Evolutionary conservation across 805 yeast species (phyloP), one percentile per base, ranked within the genome.

Genomic region (Myxozyma mucilagina): DNA sequence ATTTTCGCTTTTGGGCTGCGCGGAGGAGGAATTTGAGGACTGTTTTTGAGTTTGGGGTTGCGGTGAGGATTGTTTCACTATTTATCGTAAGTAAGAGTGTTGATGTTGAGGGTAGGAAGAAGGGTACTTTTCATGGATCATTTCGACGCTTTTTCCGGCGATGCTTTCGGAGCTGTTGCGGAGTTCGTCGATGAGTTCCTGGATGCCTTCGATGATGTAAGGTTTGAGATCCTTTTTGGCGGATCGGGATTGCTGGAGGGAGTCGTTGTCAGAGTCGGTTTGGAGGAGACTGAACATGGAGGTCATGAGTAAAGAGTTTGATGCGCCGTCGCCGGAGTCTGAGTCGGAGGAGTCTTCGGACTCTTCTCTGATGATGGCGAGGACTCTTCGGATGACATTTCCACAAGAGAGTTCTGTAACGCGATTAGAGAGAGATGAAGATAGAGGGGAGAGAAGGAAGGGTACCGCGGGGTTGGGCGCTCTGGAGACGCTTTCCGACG

Each of bases 21-120:
- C 89, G 87, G 59, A 90, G 78, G 61, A 94, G 78, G 69, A 94
- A 94, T 68, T 90, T 90, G 59, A 90, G 77, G 10, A 94, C 97
- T 0, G 98, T 93, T 63, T 84, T 84, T 0, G 97, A 90, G 45
- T 86, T 90, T 5, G 98, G 97, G 0, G 98, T 91, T n/a, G 98
- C 97, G 0, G 97, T 90, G 56, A 90, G 78, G 34, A 82, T 71
- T 47, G 75, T 72, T 56, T 78, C 81, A 64, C 66, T 63, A 18
- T 16, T 14, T 20, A 20, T 29, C 10, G 38, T 18, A 38, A 47
- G 42, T 11, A 31, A 35, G 9, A 13, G 11, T 9, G 13, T 35
- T 35, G 11, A 35, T 35, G 9, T 3, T 13, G 13, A 31, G 3
- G 2, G 35, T n/a, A 3, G 53, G 18, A 55, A 47, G 18, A 13